Conservation (phyloP, 768 basidiomycete species). For the Candolleomyces eurysporus region DNA sequence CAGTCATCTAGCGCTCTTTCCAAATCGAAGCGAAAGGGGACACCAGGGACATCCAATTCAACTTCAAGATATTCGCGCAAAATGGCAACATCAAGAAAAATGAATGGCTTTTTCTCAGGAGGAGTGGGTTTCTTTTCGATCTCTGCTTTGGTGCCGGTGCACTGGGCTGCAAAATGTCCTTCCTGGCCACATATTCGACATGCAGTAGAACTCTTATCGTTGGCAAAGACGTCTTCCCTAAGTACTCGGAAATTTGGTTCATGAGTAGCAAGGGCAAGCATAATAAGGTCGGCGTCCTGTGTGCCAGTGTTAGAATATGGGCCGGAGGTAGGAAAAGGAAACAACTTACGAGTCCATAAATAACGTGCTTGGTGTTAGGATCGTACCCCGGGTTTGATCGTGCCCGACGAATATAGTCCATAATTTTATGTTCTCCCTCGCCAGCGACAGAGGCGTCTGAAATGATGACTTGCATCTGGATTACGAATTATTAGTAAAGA, state of each 20-base stretch:
- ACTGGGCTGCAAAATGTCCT: constrained; percentile 94
- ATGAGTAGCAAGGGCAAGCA: constrained; percentile 96
- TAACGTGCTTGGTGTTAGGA: constrained; percentile 94
- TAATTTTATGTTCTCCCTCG: constrained; percentile 99
- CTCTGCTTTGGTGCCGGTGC: constrained; percentile 77
- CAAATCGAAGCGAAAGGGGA: constrained; percentile 84
- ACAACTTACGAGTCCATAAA: constrained; percentile 84
- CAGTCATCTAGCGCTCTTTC: constrained; percentile 99
- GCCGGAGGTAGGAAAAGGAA: not conserved
- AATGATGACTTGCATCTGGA: constrained; percentile 89
- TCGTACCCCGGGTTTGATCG: constrained; percentile 86
- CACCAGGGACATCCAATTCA: constrained; percentile 81
- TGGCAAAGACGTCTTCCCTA: constrained; percentile 93
- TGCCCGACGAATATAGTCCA: constrained; percentile 96
- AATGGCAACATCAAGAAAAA: constrained; percentile 96
- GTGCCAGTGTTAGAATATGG: constrained; percentile 10
- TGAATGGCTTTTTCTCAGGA: constrained; percentile 91
- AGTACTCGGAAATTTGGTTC: constrained; percentile 98
- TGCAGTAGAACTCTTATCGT: constrained; percentile 70
- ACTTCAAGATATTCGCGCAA: constrained; percentile 97
- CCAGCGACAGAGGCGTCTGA: constrained; percentile 97
- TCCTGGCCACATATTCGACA: constrained; percentile 94
- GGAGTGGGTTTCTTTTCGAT: constrained; percentile 59
- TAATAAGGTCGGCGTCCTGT: constrained; percentile 98
- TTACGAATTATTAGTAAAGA: not conserved